These are phyloP conservation scores for Alternaria arbusti DNA, from an alignment of 2,329 filamentous ascomycete genomes.

Conservation along the genomic window DNA sequence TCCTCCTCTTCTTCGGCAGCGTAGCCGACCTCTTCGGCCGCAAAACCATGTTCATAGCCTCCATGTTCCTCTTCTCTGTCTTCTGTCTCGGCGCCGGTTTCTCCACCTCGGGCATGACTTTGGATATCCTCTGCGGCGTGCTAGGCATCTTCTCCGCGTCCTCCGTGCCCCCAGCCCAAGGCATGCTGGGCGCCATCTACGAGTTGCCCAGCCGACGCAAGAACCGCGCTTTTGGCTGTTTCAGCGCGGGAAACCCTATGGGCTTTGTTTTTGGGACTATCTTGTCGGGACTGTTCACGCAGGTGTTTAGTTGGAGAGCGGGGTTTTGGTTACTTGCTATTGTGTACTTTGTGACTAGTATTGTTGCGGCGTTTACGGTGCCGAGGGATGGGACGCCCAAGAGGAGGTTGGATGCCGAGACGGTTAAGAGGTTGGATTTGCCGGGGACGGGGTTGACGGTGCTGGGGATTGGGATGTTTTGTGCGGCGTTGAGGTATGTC, in stretches of 20 bases:
- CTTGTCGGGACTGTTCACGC: conserved; percentile 66
- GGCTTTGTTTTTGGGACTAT: conserved; percentile 66
- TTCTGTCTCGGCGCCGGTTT: conserved; percentile 67
- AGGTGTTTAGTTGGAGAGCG: conserved; percentile 68
- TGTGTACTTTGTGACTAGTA: conserved; percentile 66
- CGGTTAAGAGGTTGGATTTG: conserved; percentile 65
- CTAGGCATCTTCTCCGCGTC: conserved; percentile 70
- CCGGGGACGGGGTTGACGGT: conserved; percentile 67
- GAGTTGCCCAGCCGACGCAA: conserved; percentile 66
- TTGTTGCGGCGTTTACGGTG: conserved; percentile 66
- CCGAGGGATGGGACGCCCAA: conserved; percentile 61
- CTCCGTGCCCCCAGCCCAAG: conserved; percentile 68
- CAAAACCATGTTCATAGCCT: conserved; percentile 64
- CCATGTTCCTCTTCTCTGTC: conserved; percentile 65
- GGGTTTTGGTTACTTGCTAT: conserved; percentile 68
- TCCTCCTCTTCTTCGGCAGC: conserved; percentile 71
- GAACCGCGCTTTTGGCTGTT: conserved; percentile 70
- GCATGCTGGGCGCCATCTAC: conserved; percentile 69
- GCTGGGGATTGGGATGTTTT: conserved; percentile 70
- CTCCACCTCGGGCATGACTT: conserved; percentile 62
- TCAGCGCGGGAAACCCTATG: conserved; percentile 64
- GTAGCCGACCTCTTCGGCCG: conserved; percentile 71
- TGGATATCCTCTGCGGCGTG: conserved; percentile 69
- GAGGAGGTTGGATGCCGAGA: conserved; percentile 53
- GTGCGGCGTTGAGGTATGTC: conserved; percentile 64